phyloP scores from a whole-genome alignment of 768 basidiomycete species.

The Tylopilus sp. region DNA sequence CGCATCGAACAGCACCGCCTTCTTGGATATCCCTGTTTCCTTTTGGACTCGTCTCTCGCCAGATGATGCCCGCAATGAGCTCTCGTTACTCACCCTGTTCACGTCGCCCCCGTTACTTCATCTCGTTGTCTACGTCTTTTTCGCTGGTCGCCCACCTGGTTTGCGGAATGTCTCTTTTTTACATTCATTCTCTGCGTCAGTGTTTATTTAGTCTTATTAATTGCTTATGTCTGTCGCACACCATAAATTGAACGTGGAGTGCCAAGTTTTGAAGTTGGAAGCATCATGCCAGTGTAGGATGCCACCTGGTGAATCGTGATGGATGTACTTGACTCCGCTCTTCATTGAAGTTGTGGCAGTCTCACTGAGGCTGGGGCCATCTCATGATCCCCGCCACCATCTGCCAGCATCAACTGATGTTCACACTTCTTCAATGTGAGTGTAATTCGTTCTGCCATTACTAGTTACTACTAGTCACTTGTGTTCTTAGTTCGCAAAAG shows the following conservation, averaged over 20 bases:
- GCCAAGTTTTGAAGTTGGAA: too few species aligned
- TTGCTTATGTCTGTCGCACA: conserved; percentile 8
- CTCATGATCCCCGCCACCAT: too few species aligned
- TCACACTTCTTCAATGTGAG: too few species aligned
- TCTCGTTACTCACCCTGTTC: not conserved
- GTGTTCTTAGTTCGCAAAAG: too few species aligned
- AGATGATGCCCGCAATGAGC: conserved; percentile 18
- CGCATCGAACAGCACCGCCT: conserved; percentile 12
- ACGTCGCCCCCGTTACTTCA: conserved; percentile 21
- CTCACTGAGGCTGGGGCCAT: too few species aligned
- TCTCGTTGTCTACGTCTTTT: conserved; percentile 11
- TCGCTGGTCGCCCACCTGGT: conserved; percentile 3
- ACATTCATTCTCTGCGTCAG: not conserved
- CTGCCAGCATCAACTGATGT: too few species aligned
- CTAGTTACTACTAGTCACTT: too few species aligned
- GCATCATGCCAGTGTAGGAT: too few species aligned
- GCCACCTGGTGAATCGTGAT: too few species aligned
- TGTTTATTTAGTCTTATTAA: conserved; percentile 15
- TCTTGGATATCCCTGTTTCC: not conserved
- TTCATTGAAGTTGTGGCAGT: too few species aligned
- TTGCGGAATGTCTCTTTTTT: conserved; percentile 1
- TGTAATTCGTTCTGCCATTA: too few species aligned
- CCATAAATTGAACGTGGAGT: not conserved
- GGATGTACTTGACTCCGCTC: too few species aligned
- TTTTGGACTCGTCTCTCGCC: not conserved